These are phyloP conservation scores for Leonotis leonurus DNA, from an alignment of 257 asterid genomes.

Conservation along the genomic window DNA sequence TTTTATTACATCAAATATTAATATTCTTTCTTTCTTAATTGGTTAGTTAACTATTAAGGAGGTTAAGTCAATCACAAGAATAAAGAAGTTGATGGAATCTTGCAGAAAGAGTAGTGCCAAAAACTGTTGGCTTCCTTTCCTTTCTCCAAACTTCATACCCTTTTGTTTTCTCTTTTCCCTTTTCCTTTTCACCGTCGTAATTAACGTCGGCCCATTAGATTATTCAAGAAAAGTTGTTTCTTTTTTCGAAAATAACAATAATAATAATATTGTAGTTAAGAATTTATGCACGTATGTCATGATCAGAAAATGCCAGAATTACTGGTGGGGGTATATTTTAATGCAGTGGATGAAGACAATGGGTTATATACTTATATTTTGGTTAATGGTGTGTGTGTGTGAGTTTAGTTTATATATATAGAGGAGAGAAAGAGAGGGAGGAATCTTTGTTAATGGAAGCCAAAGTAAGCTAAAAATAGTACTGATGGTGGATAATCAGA, in stretches of 20 bases:
- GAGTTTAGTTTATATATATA: no score
- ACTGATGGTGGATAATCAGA: not conserved
- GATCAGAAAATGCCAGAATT: not conserved
- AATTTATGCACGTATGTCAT: not conserved
- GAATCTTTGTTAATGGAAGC: slow-evolving; percentile 20
- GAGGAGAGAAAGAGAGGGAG: not conserved
- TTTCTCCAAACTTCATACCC: no score
- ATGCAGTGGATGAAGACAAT: not conserved
- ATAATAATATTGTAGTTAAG: not conserved
- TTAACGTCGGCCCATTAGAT: not conserved
- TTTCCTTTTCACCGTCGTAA: not conserved
- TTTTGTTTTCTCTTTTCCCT: not conserved
- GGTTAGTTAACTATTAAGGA: not conserved
- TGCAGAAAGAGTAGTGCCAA: not conserved
- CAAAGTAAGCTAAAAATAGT: not conserved
- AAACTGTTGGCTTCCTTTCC: not conserved
- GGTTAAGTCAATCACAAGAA: not conserved
- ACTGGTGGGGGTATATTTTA: not conserved
- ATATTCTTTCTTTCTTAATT: not conserved
- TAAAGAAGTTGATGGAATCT: not conserved
- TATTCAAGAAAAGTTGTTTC: not conserved
- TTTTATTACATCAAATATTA: not conserved
- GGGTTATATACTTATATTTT: not conserved
- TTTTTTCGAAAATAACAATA: not conserved
- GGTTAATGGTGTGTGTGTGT: not conserved